Base-by-base conservation (phyloP, 2,329 filamentous ascomycete species). In the Fusarium verrucosum region DNA sequence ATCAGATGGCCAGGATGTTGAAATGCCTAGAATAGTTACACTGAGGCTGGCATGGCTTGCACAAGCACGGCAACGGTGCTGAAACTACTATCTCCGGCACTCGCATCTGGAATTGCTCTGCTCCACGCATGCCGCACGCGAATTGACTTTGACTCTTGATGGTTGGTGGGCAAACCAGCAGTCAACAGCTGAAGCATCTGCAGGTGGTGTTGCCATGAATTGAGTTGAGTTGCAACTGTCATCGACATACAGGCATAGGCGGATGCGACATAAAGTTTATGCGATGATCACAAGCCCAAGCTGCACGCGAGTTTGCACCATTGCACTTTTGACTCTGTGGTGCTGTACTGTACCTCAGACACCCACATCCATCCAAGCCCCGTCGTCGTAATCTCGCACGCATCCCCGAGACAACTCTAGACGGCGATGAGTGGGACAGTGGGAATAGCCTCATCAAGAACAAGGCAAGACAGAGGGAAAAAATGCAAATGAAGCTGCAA, bases 401-500 rank as follows among this genome's bases (percentile, higher is more conserved):
- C 50, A 65, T 41, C 32, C 30, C 28, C 28, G n/a, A 55, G 54
- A 46, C 38, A 38, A 20, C 30, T 44, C 47, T 19, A 46, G 44
- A 45, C 32, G 36, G 41, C 20, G 28, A 32, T 19, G 37, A 20
- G 60, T 61, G 45, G 55, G 56, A 52, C 56, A 5, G 43, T 62
- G 58, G 41, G 58, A 62, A 65, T 44, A 65, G 62, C 50, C 30
- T 62, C 62, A 62, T 42, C 50, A 50, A 56, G 33, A 49, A 49
- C 44, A 53, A 35, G 50, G 46, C 44, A 52, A 30, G 20, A 16
- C 16, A 28, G 10, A 40, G 26, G 13, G 9, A 13, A 35, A 54
- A 58, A n/a, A 13, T 25, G 23, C 23, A 44, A 14, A 26, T 10
- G 49, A 30, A 51, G 57, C 36, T 45, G 44, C 51, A 42, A 25